Conservation (phyloP, 148 eudicot species). For the Vaccinium darrowii region DNA sequence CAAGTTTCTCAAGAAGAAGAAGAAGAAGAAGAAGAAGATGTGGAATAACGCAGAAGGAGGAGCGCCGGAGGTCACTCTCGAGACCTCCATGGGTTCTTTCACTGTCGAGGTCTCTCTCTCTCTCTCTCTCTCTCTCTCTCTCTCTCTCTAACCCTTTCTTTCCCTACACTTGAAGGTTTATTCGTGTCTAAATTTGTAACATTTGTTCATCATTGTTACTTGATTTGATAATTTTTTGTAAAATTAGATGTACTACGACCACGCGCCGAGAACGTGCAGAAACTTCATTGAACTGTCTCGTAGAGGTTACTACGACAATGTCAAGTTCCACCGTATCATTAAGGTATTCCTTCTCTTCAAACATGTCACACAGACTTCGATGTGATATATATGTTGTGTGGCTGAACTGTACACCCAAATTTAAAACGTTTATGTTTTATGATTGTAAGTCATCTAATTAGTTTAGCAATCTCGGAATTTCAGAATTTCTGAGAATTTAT, state of each 20-base stretch:
- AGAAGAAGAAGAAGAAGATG: slow-evolving; percentile 26
- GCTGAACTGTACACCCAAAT: too few relatives aligned
- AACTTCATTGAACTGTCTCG: slow-evolving; percentile 92
- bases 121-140: neutral
- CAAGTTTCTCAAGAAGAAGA: neutral
- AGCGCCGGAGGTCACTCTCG: slow-evolving; percentile 87
- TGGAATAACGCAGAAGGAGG: slow-evolving; percentile 64
- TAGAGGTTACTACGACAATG: slow-evolving; percentile 75
- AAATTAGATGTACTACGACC: slow-evolving; percentile 74
- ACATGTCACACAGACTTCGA: neutral
- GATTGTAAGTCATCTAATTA: too few relatives aligned
- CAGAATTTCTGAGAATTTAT: too few relatives aligned
- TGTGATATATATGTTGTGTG: neutral
- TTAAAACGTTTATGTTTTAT: too few relatives aligned
- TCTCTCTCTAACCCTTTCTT: neutral
- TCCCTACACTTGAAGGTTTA: neutral
- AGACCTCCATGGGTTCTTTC: slow-evolving; percentile 94
- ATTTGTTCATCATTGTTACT: neutral
- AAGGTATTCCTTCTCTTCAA: slow-evolving; percentile 36
- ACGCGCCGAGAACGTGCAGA: slow-evolving; percentile 82
- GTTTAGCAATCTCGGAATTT: too few relatives aligned
- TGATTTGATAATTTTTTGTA: neutral
- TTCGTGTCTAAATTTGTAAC: neutral
- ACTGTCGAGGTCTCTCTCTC: slow-evolving; percentile 61
- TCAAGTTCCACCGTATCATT: slow-evolving; percentile 85